Evolutionary conservation across 2,329 filamentous ascomycete species (phyloP), one percentile per base, ranked within the genome.

Genomic region (Dactylonectria macrodidyma): DNA sequence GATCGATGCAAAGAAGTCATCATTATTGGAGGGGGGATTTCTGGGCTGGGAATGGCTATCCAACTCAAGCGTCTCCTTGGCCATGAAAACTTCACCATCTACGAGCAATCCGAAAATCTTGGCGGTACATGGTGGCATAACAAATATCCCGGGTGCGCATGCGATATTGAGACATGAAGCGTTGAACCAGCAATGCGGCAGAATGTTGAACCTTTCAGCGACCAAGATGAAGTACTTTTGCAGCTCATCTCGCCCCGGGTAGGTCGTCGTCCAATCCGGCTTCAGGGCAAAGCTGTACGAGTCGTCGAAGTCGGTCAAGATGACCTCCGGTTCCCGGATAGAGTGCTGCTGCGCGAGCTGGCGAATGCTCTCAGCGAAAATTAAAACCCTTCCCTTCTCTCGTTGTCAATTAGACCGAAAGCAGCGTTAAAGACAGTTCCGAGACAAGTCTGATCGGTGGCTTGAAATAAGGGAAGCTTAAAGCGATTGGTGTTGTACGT

Each of bases 91-190:
- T 69, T 71, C 26, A 65, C 62, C 36, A 44, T 68, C 5, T 70
- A 66, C 62, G 68, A 70, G 57, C 63, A 70, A 56, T 67, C 62
- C n/a, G 68, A 70, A 30, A 70, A 68, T 19, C 63, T 70, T 16
- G 68, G 68, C 14, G 68, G 68, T n/a, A 70, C 68, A 2, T 70
- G 68, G 68, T 66, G 65, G 65, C 66, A 68, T 34, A 70, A 70
- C 46, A 51, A 60, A 2, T 70, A 68, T 9, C 68, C 55, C 2
- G 59, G 33, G 4, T 59, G 55, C 19, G 56, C 55, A 3, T 65
- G 62, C 33, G 62, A 65, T 48, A 59, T 65, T 50, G 26, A 56
- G 22, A 22, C 60, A 62, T 16, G 19, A 30, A n/a, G 60, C 51
- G 30, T 62, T 62, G 26, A 62, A 62, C 1, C 44, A 51, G 14